Evolutionary conservation across 352 stramenopile genomes (phyloP), one percentile per base, ranked within the genome.

Genomic region (Pythium aphanidermatum): DNA sequence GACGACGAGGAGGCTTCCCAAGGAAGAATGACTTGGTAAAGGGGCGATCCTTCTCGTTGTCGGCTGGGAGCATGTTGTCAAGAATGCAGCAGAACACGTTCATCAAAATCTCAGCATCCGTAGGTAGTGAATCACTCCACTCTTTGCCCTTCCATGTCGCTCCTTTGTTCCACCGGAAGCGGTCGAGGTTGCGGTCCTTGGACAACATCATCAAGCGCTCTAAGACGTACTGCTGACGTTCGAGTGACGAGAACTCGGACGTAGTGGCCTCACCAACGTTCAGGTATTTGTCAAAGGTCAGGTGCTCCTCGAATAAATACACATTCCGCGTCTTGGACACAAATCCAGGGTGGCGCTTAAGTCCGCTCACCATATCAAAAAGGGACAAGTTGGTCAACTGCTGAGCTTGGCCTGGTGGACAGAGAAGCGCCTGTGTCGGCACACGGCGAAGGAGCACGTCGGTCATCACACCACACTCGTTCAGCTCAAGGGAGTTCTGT

Each of bases 1-100:
- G 79, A 19, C 74, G 70, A 21, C 75, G 79, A 16, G 79, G 81
- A 7, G 72, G 65, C 37, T 87, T 86, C 48, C 58, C 67, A 31
- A 88, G 65, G 46, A 86, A 93, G 52, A 89, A 90, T 8, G 76
- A 82, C 37, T 85, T 85, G 66, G 72, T 83, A 58, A 93, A 93
- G 40, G 81, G 78, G 2, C 81, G 76, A 46, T 90, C 78, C 26
- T 70, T 76, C 49, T 85, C 78, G 42, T 74, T 83, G 38, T 87
- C 74, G 1, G 77, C 73, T 2, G 78, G 78, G 13, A 93, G 56
- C 65, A 87, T 76, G 53, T 93, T 90, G 65, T 93, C 81, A 68
- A 93, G 75, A 67, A 93, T 77, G 50, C 78, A 90, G 57, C 78
- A 91, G 31, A 93, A 90, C 17, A 84, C 75, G 54, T 93, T 93